Conservation (phyloP, 176 grass and related monocot genomes). For the Eragrostis curvula region DNA sequence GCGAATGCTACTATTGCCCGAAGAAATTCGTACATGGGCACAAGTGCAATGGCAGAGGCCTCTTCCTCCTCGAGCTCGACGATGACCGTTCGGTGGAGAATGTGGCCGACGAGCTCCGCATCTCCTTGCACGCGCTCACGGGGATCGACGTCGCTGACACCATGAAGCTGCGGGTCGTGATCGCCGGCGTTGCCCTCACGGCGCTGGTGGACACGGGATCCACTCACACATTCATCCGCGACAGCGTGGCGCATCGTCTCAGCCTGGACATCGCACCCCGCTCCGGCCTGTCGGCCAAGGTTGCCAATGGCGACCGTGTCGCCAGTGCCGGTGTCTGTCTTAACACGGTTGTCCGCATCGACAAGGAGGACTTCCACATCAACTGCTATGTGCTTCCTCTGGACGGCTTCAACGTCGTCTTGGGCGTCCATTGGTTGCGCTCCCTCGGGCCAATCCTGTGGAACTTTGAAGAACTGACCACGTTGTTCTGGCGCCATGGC, state of each 20-base stretch:
- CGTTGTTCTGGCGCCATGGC: too few relatives aligned
- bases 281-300: not conserved
- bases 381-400: not conserved
- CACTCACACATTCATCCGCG: not conserved
- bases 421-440: not conserved
- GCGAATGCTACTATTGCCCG: not conserved
- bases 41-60: not conserved
- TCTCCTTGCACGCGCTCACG: not conserved
- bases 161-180: too few relatives aligned
- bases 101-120: not conserved
- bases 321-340: fast-evolving
- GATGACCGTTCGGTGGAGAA: not conserved
- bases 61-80: not conserved
- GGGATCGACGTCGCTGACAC: not conserved
- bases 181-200: not conserved
- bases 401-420: not conserved
- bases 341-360: not conserved
- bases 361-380: not conserved
- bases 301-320: not conserved
- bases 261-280: not conserved
- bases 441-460: too few relatives aligned
- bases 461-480: too few relatives aligned
- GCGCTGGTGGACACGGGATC: not conserved
- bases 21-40: not conserved
- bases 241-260: fast-evolving